These are phyloP conservation scores for Aspergillus quadricinctus DNA, from an alignment of 2,329 filamentous ascomycete species.

Conservation along the genomic window DNA sequence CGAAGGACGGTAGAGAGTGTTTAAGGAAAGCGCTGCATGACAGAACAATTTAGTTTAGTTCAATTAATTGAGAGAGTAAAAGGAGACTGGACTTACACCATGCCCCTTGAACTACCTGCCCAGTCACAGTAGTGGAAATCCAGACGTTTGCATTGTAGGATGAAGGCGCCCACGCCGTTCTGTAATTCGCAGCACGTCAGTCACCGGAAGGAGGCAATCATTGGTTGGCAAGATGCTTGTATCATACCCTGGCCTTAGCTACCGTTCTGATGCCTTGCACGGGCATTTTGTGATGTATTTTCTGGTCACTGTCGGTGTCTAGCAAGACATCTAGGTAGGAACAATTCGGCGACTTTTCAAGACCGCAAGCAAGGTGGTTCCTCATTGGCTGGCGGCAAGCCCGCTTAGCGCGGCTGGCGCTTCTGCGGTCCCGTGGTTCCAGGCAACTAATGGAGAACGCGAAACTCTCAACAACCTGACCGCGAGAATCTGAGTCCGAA, in stretches of 20 bases:
- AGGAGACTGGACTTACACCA: slow-evolving; percentile 64
- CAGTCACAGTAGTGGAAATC: slow-evolving; percentile 98
- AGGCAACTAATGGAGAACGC: slow-evolving; percentile 10
- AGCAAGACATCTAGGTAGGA: slow-evolving; percentile 1
- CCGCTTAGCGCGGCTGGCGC: slow-evolving; percentile 21
- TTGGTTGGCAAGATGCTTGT: background rate
- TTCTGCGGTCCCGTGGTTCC: background rate
- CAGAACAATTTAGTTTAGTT: background rate
- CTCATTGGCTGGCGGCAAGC: slow-evolving; percentile 24
- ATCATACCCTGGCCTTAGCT: slow-evolving; percentile 52
- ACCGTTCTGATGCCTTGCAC: slow-evolving; percentile 50
- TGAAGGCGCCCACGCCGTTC: slow-evolving; percentile 96
- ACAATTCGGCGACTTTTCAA: slow-evolving; percentile 24
- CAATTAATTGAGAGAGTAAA: background rate
- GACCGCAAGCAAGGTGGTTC: slow-evolving; percentile 11
- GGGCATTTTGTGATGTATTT: slow-evolving; percentile 34
- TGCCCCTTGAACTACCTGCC: slow-evolving; percentile 86
- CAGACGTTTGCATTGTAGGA: slow-evolving; percentile 92
- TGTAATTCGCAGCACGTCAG: slow-evolving; percentile 36
- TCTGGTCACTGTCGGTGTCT: slow-evolving; percentile 2
- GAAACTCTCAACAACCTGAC: slow-evolving; percentile 15
- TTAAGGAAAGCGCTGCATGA: slow-evolving; percentile 70
- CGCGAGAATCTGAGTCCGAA: slow-evolving; percentile 14
- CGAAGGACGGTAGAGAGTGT: slow-evolving; percentile 70
- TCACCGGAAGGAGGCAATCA: background rate